Percentiles rank a stretch among this genome's conserved stretches.
phyloP scores from a whole-genome alignment of 768 basidiomycete genomes.

The Xanthoconium stramineum region DNA sequence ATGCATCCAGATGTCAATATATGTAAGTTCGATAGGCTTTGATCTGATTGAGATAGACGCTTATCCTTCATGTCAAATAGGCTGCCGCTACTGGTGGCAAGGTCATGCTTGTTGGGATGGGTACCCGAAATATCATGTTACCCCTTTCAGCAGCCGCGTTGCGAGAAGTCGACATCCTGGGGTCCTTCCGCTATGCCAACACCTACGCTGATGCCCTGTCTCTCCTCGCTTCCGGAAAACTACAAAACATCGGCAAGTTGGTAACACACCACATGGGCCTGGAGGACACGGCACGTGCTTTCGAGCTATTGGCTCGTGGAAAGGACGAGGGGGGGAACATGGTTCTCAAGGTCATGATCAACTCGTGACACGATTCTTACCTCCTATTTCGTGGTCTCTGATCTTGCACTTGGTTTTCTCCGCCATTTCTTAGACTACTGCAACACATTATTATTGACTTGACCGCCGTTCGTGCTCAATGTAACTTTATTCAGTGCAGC shows the following conservation, averaged over 20 bases:
- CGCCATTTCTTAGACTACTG: conserved; percentile 14
- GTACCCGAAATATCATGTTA: conserved; percentile 73
- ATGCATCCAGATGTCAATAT: conserved; percentile 87
- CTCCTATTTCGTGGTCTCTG: conserved; percentile 4
- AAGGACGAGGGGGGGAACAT: conserved; percentile 75
- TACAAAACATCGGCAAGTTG: conserved; percentile 65
- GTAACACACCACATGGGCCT: conserved; percentile 77
- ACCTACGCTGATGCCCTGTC: conserved; percentile 86
- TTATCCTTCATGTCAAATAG: conserved; percentile 38
- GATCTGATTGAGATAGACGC: conserved; percentile 6
- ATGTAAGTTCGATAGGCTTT: conserved; percentile 53
- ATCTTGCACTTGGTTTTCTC: conserved; percentile 3
- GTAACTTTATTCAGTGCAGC: conserved; percentile 22
- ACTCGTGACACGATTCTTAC: conserved; percentile 25
- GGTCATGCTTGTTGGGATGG: conserved; percentile 96
- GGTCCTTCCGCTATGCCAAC: conserved; percentile 88
- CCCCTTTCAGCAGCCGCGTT: conserved; percentile 82
- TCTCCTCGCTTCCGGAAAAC: conserved; percentile 63
- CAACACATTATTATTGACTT: conserved; percentile 7
- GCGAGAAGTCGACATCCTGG: conserved; percentile 90
- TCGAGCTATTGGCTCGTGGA: conserved; percentile 76
- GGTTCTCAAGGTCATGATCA: conserved; percentile 90
- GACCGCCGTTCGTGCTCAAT: conserved; percentile 14
- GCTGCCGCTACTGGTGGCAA: conserved; percentile 82
- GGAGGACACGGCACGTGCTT: conserved; percentile 65